Base-by-base conservation (phyloP, 345 rosid species). In the Anastatica hierochuntica region DNA sequence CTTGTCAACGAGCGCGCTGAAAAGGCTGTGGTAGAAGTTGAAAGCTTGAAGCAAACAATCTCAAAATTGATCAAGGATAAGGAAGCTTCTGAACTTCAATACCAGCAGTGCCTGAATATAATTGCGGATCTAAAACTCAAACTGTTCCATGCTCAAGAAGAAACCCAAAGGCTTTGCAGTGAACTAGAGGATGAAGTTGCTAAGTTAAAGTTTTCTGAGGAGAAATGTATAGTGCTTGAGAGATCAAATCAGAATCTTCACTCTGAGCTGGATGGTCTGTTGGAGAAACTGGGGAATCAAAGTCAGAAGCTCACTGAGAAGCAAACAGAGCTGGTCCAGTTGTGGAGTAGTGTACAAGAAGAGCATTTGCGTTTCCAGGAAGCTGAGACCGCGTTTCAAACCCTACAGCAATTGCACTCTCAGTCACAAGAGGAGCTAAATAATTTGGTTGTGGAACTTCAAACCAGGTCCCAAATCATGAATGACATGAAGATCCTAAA, bases 371-470 rank as follows among this genome's bases (percentile, higher is more conserved):
- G 85, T 46, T 92, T 88, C 33, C 35, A 81, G 58, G 96, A 92
- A 77, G 95, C 96, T 20, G 98, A 92, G 68, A 92, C 94, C 18
- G 98, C 96, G 41, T 92, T 92, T 70, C 98, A 92, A 72, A 83
- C 96, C 37, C 65, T 92, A 72, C 94, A 83, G 63, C 85, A 83
- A 53, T 68, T 92, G 68, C 96, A 88, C 66, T 75, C 90, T 64
- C 94, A 84, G 51, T 88, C 98, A 65, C 96, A 81, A 72, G 96
- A 83, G 57, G 98, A 92, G 69, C 79, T 92, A 43, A 83, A 81
- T 52, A 71, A 81, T 64, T 72, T 88, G 60, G 80, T 77, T 47
- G 64, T 47, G 11, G 94, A 81, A 67, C 78, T 88, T 50, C 83
- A 77, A 67, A 76, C 65, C 42, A 74, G 70, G 58, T 50, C 72